Base-by-base conservation (phyloP, 1,139 yeast species). In the Scheffersomyces parashehatae region DNA sequence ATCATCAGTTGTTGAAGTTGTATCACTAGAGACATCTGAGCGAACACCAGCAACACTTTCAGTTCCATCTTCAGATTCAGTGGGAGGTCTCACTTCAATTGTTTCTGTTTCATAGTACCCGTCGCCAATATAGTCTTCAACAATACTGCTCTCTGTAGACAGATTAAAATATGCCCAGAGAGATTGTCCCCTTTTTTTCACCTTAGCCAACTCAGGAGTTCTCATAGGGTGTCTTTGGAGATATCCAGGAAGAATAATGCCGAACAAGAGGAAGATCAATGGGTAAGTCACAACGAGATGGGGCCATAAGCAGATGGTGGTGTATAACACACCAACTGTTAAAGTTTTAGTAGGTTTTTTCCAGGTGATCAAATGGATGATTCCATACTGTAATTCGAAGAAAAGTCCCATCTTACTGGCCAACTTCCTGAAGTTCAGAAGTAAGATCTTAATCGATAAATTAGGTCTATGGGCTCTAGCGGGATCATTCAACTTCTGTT, bases 161-260 rank as follows among this genome's bases (percentile, higher is more conserved):
- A 14, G 24, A 13, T 71, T 67, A 35, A 82, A 65, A 48, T 73
- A 79, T 13, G 75, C 76, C 46, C 82, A 62, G 6, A 82, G 58
- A 0, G 85, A 75, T 42, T 79, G 82, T 1, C 89, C 89, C 39
- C 85, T 65, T 26, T 63, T 68, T 48, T 72, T 71, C 14, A 77
- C 75, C 14, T 67, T 66, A 14, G 80, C 67, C 28, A 73, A 53
- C 26, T 70, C 69, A 0, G 76, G 73, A 10, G 68, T 65, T 28
- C 71, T 65, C 53, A 81, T 68, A 0, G 91, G 96, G 59, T 89
- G 96, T 42, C 89, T 72, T 42, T 77, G 71, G 15, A 81, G 68
- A 56, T 83, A 90, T 1, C 88, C 89, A 0, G 95, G 93, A 1
- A 85, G 69, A 67, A 89, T 72, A 2, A 85, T 67, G 0, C 83